Evolutionary conservation across 129 eudicot species (phyloP), one percentile per base, ranked within the genome.

Genomic region (Sambucus nigra): DNA sequence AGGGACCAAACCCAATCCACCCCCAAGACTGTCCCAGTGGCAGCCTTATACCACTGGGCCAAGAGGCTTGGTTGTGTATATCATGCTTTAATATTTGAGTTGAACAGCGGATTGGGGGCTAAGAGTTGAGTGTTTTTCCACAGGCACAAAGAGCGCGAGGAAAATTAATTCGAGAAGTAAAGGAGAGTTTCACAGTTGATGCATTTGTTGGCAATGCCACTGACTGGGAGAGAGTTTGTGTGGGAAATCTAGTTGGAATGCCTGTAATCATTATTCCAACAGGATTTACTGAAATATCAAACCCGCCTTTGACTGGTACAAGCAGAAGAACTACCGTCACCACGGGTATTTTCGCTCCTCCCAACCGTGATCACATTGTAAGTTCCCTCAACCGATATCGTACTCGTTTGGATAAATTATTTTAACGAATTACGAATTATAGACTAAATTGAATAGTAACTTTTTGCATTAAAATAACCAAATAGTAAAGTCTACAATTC

Each of bases 71-170:
- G n/a, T n/a, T n/a, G n/a, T n/a, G n/a, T n/a, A n/a, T n/a, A n/a
- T n/a, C n/a, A n/a, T n/a, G n/a, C n/a, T n/a, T n/a, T n/a, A n/a
- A n/a, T n/a, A n/a, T n/a, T 61, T 19, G 20, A 46, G 55, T 33
- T 32, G n/a, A n/a, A n/a, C n/a, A n/a, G n/a, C n/a, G n/a, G n/a
- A n/a, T n/a, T n/a, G n/a, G n/a, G n/a, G n/a, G n/a, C n/a, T n/a
- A 46, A 52, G 10, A 9, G 39, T 12, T 39, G 35, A 33, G 28
- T 67, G 51, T 19, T 14, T 66, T 8, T 46, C 13, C 1, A 5
- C 68, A 83, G 97, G 82, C 95, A 16, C 95, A 88, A 62, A 68
- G 97, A 71, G 95, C 93, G 25, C 74, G 97, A 7, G 95, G 95
- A 19, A 78, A 81, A 69, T 56, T 84, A 15, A 78, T 88, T 10